These are phyloP conservation scores for Aspergillus tubingensis DNA, from an alignment of 2,329 filamentous ascomycete species.

Conservation along the genomic window DNA sequence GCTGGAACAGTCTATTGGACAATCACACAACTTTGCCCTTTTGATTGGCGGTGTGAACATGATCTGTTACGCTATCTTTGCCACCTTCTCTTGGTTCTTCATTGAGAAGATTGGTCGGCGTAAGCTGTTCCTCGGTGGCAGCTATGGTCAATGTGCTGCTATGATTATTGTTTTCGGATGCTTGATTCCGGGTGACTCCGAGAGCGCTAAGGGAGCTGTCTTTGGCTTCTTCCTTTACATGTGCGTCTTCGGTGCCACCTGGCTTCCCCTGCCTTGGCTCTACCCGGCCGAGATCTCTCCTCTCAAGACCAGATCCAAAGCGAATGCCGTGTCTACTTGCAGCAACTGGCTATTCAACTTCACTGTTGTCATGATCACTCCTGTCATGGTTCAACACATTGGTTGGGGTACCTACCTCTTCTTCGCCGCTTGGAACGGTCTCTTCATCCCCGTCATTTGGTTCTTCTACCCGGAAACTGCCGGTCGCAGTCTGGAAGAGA, in stretches of 20 bases:
- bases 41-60: constrained; percentile 20
- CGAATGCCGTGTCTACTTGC: constrained; percentile 51
- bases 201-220: constrained; percentile 18
- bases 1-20: constrained; percentile 17
- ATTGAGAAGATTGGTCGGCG: constrained; percentile 19
- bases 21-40: constrained; percentile 14
- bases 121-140: constrained; percentile 19
- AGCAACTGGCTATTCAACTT: constrained; percentile 56
- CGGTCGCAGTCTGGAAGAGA: constrained; percentile 37
- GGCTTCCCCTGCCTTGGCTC: constrained; percentile 61
- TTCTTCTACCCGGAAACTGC: constrained; percentile 52
- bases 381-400: constrained; percentile 33
- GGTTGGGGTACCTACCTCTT: constrained; percentile 38
- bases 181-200: constrained; percentile 12
- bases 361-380: constrained; percentile 49
- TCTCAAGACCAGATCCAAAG: constrained; percentile 50
- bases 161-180: constrained; percentile 18
- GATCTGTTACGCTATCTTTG: constrained; percentile 21
- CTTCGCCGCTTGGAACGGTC: constrained; percentile 32
- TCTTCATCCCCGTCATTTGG: constrained; percentile 51
- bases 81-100: constrained; percentile 22
- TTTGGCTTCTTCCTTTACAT: constrained; percentile 24
- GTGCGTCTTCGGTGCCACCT: constrained; percentile 34
- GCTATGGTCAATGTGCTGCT: constrained; percentile 16
- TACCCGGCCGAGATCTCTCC: constrained; percentile 50